phyloP scores from a whole-genome alignment of 2,329 filamentous ascomycete species.

The Ophiostoma sp. region DNA sequence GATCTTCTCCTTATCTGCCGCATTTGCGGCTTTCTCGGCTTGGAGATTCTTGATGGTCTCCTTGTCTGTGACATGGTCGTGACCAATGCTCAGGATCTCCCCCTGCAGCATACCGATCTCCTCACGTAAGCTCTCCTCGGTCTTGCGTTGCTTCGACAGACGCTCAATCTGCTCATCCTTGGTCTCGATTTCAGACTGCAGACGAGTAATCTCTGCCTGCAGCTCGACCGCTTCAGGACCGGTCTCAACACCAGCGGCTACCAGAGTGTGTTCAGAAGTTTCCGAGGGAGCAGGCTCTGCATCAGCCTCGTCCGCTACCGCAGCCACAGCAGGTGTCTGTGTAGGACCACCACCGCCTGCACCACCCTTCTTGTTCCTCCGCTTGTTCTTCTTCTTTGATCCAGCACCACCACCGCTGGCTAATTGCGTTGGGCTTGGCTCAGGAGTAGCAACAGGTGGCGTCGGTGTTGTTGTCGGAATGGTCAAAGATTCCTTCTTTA shows the following conservation, averaged over 20 bases:
- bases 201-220: slow-evolving; percentile 45
- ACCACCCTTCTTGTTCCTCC: slow-evolving; percentile 81
- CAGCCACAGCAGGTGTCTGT: slow-evolving; percentile 35
- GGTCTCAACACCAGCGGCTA: slow-evolving; percentile 26
- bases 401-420: slow-evolving; percentile 14
- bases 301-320: slow-evolving; percentile 32
- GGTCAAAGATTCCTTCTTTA: not conserved
- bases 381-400: slow-evolving; percentile 72
- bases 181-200: slow-evolving; percentile 51
- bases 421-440: slow-evolving; percentile 22
- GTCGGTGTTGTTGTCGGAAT: slow-evolving; percentile 14
- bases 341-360: slow-evolving; percentile 39
- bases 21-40: slow-evolving; percentile 55
- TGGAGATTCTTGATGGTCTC: slow-evolving; percentile 67
- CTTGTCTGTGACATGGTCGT: slow-evolving; percentile 79
- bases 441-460: slow-evolving; percentile 19
- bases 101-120: slow-evolving; percentile 82
- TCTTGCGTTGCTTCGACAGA: slow-evolving; percentile 63
- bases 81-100: slow-evolving; percentile 70
- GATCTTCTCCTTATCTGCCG: slow-evolving; percentile 65
- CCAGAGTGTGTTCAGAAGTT: slow-evolving; percentile 29
- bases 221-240: slow-evolving; percentile 33
- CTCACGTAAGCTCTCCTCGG: slow-evolving; percentile 72
- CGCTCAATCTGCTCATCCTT: slow-evolving; percentile 70
- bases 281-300: slow-evolving; percentile 35